phyloP scores from a whole-genome alignment of 23 red algal genomes.

The Porphyridium purpureum region DNA sequence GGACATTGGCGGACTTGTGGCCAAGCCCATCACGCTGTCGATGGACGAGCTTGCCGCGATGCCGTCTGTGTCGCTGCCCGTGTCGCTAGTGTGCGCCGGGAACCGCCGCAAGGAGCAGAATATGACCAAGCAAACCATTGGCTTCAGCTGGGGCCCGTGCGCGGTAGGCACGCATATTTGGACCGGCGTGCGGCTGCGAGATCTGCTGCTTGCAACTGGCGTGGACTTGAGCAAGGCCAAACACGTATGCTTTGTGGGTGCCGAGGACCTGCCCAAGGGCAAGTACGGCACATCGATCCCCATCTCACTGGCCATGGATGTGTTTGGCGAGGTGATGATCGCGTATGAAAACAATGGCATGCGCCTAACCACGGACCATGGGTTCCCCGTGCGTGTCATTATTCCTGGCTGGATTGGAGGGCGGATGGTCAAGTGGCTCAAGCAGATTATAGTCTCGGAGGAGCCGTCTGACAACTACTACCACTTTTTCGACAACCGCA shows the following conservation, averaged over 20 bases:
- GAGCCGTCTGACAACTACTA: conserved; percentile 57
- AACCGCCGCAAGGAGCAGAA: conserved; percentile 89
- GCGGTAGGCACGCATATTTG: conserved; percentile 53
- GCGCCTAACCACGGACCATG: conserved; percentile 63
- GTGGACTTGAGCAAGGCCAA: conserved; percentile 15
- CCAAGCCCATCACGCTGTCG: conserved; percentile 7
- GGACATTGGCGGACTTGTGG: conserved; percentile 31
- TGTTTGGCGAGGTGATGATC: conserved; percentile 66
- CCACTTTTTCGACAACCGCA: conserved; percentile 79
- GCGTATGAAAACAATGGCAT: conserved; percentile 73
- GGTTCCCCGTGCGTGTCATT: conserved; percentile 70
- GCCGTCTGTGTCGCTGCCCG: conserved; percentile 33
- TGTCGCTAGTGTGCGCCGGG: conserved; percentile 82
- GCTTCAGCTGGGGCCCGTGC: conserved; percentile 68
- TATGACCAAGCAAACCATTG: conserved; percentile 69
- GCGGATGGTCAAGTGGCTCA: conserved; percentile 94
- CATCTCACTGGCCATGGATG: conserved; percentile 62
- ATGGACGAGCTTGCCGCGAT: conserved; percentile 31
- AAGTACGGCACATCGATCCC: conserved; percentile 89
- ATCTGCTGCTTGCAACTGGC: conserved; percentile 25
- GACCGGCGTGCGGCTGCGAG: conserved; percentile 48
- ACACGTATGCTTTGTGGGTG: conserved; percentile 67
- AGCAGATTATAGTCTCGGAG: conserved; percentile 37
- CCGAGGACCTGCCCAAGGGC: conserved; percentile 66
- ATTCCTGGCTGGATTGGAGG: conserved; percentile 95